Evolutionary conservation across 73 alveolate genomes (phyloP).

Genomic region (Paramecium sexaurelia): DNA sequence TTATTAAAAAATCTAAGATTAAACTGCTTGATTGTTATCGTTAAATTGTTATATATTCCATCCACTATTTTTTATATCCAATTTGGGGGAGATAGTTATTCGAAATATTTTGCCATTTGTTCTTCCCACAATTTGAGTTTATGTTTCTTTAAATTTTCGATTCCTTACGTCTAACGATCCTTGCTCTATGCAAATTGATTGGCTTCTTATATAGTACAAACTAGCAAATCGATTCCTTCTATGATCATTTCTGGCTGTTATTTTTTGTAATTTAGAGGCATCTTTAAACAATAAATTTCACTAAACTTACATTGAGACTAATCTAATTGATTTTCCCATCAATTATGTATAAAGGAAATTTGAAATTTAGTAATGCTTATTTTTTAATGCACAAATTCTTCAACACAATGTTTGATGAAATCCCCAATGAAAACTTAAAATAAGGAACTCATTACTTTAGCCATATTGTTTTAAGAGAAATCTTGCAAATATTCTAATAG

Average conservation of each 20-base stretch:
- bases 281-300: constrained; percentile 7
- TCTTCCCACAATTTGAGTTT: constrained; percentile 56
- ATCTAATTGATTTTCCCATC: constrained; percentile 35
- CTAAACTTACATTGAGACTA: constrained; percentile 16
- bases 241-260: constrained; percentile 39
- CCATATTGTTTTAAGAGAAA: constrained; percentile 38
- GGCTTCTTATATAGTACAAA: constrained; percentile 34
- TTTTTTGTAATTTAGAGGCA: constrained; percentile 48
- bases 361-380: constrained; percentile 26
- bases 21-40: constrained; percentile 7
- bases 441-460: constrained; percentile 21
- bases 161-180: constrained; percentile 8
- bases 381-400: constrained; percentile 26
- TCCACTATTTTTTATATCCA: constrained; percentile 53
- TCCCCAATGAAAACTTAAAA: constrained; percentile 6
- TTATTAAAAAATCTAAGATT: not conserved
- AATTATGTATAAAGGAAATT: constrained; percentile 16
- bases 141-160: constrained; percentile 33
- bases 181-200: not conserved
- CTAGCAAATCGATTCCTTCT: constrained; percentile 8
- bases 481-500: constrained; percentile 47
- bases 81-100: constrained; percentile 40
- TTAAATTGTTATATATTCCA: constrained; percentile 41
- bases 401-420: constrained; percentile 3
- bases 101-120: constrained; percentile 46